phyloP scores from a whole-genome alignment of 1,139 yeast species.

The Scheffersomyces quercinus region DNA sequence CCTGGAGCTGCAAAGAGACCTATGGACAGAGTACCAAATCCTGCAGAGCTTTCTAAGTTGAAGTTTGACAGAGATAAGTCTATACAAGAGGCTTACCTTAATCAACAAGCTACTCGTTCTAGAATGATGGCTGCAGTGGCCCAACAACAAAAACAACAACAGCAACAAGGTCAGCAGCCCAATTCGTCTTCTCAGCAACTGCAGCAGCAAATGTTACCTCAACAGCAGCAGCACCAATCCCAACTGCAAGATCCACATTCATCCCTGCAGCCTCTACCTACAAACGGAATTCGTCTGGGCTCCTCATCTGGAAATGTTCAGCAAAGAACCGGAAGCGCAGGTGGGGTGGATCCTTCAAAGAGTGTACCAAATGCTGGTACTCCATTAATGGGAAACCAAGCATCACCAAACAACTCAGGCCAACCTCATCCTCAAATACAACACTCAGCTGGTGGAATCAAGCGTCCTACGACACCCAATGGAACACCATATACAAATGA shows the following conservation, averaged over 20 bases:
- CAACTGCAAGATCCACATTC: conserved; percentile 2
- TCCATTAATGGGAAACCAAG: conserved; percentile 1
- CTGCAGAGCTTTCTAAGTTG: conserved; percentile 77
- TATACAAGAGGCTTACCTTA: conserved; percentile 68
- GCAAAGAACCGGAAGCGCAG: neutral
- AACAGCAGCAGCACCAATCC: conserved; percentile 3
- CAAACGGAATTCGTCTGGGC: neutral
- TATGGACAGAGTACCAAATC: conserved; percentile 61
- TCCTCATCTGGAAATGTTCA: neutral
- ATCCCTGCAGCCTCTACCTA: neutral
- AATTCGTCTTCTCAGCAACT: conserved; percentile 10
- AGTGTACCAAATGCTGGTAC: neutral
- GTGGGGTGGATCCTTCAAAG: neutral
- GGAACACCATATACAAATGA: conserved; percentile 57
- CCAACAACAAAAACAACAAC: conserved; percentile 30
- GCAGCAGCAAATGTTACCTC: conserved; percentile 4
- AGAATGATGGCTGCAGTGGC: conserved; percentile 45
- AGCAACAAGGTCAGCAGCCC: conserved; percentile 1
- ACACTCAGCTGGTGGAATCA: conserved; percentile 2
- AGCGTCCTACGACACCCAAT: conserved; percentile 48
- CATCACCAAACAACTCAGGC: conserved; percentile 3
- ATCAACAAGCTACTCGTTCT: conserved; percentile 47
- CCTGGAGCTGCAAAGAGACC: conserved; percentile 20
- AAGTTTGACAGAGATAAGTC: conserved; percentile 86
- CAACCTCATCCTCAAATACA: conserved; percentile 3